Base-by-base conservation (phyloP, 2,329 filamentous ascomycete genomes). In the Botryosphaeria agaves region DNA sequence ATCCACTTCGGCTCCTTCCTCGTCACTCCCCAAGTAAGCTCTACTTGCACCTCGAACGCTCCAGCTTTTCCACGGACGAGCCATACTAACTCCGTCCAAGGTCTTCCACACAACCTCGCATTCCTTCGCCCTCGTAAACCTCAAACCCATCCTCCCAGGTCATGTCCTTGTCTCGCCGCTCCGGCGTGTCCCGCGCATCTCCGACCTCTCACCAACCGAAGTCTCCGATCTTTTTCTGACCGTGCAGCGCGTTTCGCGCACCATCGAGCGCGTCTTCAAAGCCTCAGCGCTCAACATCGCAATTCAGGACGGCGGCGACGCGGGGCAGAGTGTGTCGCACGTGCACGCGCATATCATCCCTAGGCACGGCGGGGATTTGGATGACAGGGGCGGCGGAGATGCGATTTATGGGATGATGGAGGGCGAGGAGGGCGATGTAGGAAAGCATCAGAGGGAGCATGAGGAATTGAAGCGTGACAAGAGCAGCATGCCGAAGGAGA, bases 301-400 rank as follows among this genome's bases (percentile, higher is more conserved):
- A 0, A 69, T 98, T n/a, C 89, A 98, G 52, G 89, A 98, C 52
- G 89, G 89, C 14, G 60, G 64, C 18, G 82, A 84, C 35, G 83
- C 89, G 1, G 89, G 89, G 0, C 89, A 98, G 66, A 93, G 83
- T 34, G 87, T 98, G 26, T 66, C 82, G 6, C 89, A 98, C 56
- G 73, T 94, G 9, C 89, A 98, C 56, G 79, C 84, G 16, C 89
- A 98, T 57, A 69, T 94, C 29, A 87, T 94, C 32, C 85, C 85
- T 14, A 62, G 85, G 20, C 61, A 60, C 34, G 60, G 57, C 34
- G 66, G 57, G 6, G 72, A 76, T 53, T 46, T 73, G 23, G 64
- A 72, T 32, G 48, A 64, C 51, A 48, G 59, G 38, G 62, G 68
- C 7, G 63, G 69, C 29, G 68, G 62, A 6, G 85, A 93, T 53